Conservation (phyloP, 208 protist species). For the Phytomonas sp. region DNA sequence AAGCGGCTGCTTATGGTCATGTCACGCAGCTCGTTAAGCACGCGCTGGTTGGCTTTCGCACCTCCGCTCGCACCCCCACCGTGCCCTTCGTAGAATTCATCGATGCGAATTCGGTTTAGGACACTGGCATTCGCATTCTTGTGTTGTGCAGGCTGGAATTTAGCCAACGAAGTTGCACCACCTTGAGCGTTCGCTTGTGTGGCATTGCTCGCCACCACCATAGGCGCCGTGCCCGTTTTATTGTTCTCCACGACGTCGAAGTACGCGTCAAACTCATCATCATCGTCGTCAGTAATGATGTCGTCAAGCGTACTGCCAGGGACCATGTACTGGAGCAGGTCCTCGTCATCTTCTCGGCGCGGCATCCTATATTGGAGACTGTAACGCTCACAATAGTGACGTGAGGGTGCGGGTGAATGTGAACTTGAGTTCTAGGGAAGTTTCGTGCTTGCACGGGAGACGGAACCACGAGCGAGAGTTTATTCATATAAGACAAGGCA, state of each 20-base stretch:
- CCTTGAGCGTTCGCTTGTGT: constrained; percentile 51
- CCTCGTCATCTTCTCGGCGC: constrained; percentile 16
- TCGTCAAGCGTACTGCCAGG: constrained; percentile 69
- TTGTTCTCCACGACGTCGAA: constrained; percentile 36
- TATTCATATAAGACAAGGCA: neutral
- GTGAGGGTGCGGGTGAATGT: neutral
- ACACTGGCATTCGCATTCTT: constrained; percentile 59
- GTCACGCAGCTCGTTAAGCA: constrained; percentile 76
- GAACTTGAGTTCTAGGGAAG: neutral
- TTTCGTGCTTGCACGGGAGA: neutral
- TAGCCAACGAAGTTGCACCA: constrained; percentile 59
- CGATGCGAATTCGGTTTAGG: constrained; percentile 59
- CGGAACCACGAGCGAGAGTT: neutral
- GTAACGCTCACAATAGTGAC: neutral
- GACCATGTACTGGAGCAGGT: constrained; percentile 75
- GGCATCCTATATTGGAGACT: neutral
- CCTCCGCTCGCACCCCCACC: constrained; percentile 40
- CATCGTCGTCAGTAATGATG: constrained; percentile 40
- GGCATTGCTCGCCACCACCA: constrained; percentile 10
- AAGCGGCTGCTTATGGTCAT: constrained; percentile 63
- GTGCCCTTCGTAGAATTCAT: constrained; percentile 35
- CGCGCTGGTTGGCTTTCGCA: constrained; percentile 59
- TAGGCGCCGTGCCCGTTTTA: constrained; percentile 7
- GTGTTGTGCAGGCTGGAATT: constrained; percentile 81
- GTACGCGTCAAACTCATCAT: constrained; percentile 42